These are phyloP conservation scores for Tylopilus sp. DNA, from an alignment of 768 basidiomycete species.

Conservation along the genomic window DNA sequence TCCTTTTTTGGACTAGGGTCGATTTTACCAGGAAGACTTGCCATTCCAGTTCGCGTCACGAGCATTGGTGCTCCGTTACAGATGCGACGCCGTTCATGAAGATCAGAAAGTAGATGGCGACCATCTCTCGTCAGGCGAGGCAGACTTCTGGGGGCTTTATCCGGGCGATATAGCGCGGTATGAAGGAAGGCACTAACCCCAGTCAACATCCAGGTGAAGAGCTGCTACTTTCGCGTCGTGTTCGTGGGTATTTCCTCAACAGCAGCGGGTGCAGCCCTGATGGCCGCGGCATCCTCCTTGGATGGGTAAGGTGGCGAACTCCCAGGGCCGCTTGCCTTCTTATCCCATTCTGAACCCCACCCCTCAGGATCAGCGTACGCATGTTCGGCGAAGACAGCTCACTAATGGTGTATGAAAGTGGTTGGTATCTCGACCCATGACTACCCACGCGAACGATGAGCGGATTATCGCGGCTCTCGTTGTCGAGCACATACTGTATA, in stretches of 20 bases:
- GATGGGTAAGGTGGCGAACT: constrained; percentile 34
- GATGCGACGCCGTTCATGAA: constrained; percentile 66
- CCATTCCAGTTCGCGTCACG: too few species aligned
- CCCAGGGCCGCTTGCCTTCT: constrained; percentile 39
- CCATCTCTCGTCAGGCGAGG: constrained; percentile 91
- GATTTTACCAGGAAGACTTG: too few species aligned
- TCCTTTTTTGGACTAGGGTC: too few species aligned
- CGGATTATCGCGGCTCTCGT: constrained; percentile 68
- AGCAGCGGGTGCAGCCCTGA: constrained; percentile 63
- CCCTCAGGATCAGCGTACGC: constrained; percentile 42
- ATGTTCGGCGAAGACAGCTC: constrained; percentile 50
- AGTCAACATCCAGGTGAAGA: constrained; percentile 77
- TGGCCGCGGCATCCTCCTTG: constrained; percentile 54
- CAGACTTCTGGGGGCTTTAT: constrained; percentile 95
- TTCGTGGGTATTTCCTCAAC: constrained; percentile 85
- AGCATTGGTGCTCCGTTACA: too few species aligned
- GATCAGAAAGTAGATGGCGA: constrained; percentile 85
- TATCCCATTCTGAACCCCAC: constrained; percentile 66
- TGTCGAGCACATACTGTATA: constrained; percentile 36
- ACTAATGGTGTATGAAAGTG: constrained; percentile 45
- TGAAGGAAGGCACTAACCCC: constrained; percentile 76
- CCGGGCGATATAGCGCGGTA: constrained; percentile 66
- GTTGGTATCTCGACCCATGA: constrained; percentile 44
- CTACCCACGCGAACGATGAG: constrained; percentile 48
- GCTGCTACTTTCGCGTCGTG: constrained; percentile 70